These are phyloP conservation scores for Breynia disticha DNA, from an alignment of 441 rosid species.

Conservation along the genomic window DNA sequence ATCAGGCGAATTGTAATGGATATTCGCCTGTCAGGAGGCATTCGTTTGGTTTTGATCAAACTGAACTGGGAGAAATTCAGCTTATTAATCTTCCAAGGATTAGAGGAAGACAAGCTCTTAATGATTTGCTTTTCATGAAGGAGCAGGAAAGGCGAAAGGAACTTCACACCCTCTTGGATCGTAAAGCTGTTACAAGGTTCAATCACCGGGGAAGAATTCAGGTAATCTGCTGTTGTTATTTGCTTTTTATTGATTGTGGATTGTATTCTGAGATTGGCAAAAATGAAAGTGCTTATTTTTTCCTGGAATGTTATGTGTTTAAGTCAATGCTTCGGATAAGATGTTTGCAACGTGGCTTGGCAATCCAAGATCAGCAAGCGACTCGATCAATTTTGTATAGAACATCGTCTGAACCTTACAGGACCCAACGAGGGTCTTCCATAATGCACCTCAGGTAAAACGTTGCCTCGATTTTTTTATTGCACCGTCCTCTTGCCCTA, in stretches of 20 bases:
- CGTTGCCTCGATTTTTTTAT: not conserved
- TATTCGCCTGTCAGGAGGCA: conserved; percentile 18
- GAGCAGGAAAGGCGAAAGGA: conserved; percentile 55
- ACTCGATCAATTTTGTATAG: conserved; percentile 17
- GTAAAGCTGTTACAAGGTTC: conserved; percentile 57
- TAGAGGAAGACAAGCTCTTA: conserved; percentile 76
- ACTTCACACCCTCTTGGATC: conserved; percentile 32
- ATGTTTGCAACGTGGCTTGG: conserved; percentile 43
- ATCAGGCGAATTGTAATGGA: conserved; percentile 21
- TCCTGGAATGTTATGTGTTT: not conserved
- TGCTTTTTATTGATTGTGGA: not conserved
- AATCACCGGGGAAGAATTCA: conserved; percentile 74
- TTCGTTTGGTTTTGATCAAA: conserved; percentile 5
- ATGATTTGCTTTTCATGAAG: conserved; percentile 53
- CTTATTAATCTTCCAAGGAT: conserved; percentile 45
- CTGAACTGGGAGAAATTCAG: conserved; percentile 25
- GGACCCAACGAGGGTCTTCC: conserved; percentile 29
- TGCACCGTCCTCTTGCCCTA: no score
- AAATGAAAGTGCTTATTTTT: not conserved
- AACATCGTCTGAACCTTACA: conserved; percentile 20
- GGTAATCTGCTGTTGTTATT: conserved; percentile 25
- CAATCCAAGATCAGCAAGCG: conserved; percentile 34
- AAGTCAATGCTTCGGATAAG: conserved; percentile 46
- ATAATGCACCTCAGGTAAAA: conserved; percentile 47
- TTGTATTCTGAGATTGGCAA: not conserved